Base-by-base conservation (phyloP, 176 grass and related monocot species). In the Phyllostachys edulis region DNA sequence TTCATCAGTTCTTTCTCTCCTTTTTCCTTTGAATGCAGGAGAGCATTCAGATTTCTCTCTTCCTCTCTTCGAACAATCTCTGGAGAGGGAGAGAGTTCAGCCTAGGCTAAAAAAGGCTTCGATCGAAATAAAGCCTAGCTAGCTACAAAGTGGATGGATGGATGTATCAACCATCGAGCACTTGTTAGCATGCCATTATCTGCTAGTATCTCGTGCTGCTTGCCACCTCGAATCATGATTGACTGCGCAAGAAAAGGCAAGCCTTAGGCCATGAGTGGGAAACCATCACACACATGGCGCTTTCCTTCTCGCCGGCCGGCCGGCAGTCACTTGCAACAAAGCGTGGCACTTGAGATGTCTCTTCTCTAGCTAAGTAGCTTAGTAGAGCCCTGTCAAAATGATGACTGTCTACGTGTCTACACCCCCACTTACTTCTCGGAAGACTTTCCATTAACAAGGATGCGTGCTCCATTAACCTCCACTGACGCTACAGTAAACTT, bases 171-270 rank as follows among this genome's bases (percentile, higher is more conserved):
- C 51, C 17, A 54, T 20, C 51, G 18, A 55, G 51, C 51, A 55
- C 51, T 55, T 8, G 18, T 7, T 20, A 55, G 51, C 51, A 55
- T 55, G 51, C 51, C 18, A 20, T 55, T 55, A 69, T 36, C 73
- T 38, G 9, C 7, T 39, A 61, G n/a, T 23, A n/a, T 15, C 60
- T 63, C 24, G 18, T 71, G 65, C 65, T 69, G 50, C 71, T 78
- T 24, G 71, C 46, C 76, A 79, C 74, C 50, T 63, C 44, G 27
- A 57, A 57, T n/a, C 40, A 87, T 85, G 66, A 91, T 85, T 77
- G 50, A 27, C 20, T 20, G 67, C 61, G 47, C 49, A 34, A 39
- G 13, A 74, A 89, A 75, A 55, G 68, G 13, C 8, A 76, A 61
- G 9, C 50, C 45, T 8, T 67, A 73, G 66, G 68, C 62, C 75